These are phyloP conservation scores for Solanum chilense DNA, from an alignment of 257 asterid genomes.

Conservation along the genomic window DNA sequence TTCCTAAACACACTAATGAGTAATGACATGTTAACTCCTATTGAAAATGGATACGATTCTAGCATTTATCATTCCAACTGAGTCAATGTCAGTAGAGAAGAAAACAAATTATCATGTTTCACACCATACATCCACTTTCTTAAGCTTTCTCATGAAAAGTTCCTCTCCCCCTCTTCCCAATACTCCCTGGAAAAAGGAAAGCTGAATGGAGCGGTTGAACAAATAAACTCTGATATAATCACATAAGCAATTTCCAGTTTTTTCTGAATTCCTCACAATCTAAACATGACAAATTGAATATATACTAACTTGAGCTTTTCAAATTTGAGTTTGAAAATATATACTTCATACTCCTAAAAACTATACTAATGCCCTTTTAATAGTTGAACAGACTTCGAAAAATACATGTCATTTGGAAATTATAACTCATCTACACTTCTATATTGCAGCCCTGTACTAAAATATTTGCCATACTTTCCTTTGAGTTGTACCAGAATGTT, in stretches of 20 bases:
- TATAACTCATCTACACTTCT: neutral
- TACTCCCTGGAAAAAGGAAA: neutral
- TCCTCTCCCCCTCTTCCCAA: neutral
- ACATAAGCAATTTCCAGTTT: neutral
- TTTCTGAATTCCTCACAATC: neutral
- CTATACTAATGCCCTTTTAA: neutral
- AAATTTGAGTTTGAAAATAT: neutral
- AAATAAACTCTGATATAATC: neutral
- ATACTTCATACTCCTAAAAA: neutral
- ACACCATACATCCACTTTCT: neutral
- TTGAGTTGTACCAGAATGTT: neutral
- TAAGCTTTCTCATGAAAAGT: neutral
- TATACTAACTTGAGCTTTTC: neutral
- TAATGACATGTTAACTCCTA: neutral
- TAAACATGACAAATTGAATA: neutral
- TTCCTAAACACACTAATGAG: neutral
- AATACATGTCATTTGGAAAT: neutral
- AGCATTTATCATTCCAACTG: neutral
- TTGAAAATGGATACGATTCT: neutral
- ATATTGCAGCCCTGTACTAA: neutral
- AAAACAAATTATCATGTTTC: neutral
- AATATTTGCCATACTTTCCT: neutral
- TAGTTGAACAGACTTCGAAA: neutral
- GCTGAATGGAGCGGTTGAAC: neutral
- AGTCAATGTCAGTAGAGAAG: neutral